Percentiles rank a stretch among this genome's conserved stretches.
phyloP scores from a whole-genome alignment of 2,329 filamentous ascomycete species.

The Hypoxylon sp. region DNA sequence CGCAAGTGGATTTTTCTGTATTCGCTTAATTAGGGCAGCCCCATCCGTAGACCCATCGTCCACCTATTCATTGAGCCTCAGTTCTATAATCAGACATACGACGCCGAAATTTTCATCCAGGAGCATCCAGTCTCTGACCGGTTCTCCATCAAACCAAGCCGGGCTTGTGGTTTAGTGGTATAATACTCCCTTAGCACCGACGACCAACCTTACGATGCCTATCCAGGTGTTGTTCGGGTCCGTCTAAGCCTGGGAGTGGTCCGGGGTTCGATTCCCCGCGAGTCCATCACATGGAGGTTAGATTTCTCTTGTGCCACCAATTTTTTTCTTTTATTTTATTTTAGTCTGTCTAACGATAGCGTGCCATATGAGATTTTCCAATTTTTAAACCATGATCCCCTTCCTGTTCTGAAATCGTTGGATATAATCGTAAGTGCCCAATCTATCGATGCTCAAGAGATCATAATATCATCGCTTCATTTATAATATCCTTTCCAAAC shows the following conservation, averaged over 20 bases:
- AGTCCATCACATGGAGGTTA: constrained; percentile 56
- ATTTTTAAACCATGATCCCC: neutral
- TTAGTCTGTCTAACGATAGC: no score
- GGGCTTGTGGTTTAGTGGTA: constrained; percentile 50
- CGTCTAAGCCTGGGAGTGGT: constrained; percentile 58
- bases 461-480: constrained; percentile 24
- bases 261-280: constrained; percentile 65
- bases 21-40: constrained; percentile 26
- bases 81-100: constrained; percentile 19
- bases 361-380: neutral
- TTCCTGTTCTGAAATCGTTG: neutral
- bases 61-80: constrained; percentile 16
- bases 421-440: neutral
- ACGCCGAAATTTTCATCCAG: constrained; percentile 11
- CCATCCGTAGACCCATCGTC: constrained; percentile 9
- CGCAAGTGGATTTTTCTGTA: constrained; percentile 8
- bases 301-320: constrained; percentile 39
- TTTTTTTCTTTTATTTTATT: constrained; percentile 15
- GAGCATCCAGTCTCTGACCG: neutral
- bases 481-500: neutral
- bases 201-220: constrained; percentile 8
- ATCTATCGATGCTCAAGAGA: constrained; percentile 11
- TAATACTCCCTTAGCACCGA: constrained; percentile 50
- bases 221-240: neutral
- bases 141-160: constrained; percentile 2